These are phyloP conservation scores for Malus sieversii DNA, from an alignment of 306 rosid genomes.

Conservation along the genomic window DNA sequence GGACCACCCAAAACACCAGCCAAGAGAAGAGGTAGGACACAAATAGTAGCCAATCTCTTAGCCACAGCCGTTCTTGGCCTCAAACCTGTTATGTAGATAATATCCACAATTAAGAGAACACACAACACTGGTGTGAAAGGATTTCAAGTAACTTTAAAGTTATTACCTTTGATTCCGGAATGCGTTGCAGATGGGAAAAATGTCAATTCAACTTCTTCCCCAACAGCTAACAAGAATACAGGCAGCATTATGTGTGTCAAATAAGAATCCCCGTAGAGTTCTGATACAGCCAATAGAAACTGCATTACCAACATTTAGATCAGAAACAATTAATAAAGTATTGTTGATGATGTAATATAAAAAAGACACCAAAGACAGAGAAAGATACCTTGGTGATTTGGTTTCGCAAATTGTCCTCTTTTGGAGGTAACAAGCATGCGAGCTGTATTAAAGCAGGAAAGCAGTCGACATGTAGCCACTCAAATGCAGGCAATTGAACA, in stretches of 20 bases:
- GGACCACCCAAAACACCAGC: slow-evolving; percentile 89
- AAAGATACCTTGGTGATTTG: slow-evolving; percentile 63
- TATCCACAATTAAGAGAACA: slow-evolving; percentile 19
- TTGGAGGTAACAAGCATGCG: slow-evolving; percentile 78
- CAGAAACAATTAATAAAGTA: slow-evolving; percentile 16
- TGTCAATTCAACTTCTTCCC: slow-evolving; percentile 67
- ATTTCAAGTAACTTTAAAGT: not conserved
- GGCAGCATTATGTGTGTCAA: slow-evolving; percentile 80
- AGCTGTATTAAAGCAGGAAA: slow-evolving; percentile 77
- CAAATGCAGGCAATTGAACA: slow-evolving; percentile 79
- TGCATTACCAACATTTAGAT: slow-evolving; percentile 38
- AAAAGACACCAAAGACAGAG: not conserved
- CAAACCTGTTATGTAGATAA: slow-evolving; percentile 41
- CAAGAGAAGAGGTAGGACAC: slow-evolving; percentile 81
- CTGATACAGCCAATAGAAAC: slow-evolving; percentile 78
- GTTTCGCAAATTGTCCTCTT: slow-evolving; percentile 81
- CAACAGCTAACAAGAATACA: slow-evolving; percentile 67
- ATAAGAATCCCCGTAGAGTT: slow-evolving; percentile 76
- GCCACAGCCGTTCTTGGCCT: slow-evolving; percentile 72
- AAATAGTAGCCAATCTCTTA: slow-evolving; percentile 70
- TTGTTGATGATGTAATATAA: not conserved
- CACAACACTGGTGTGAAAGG: slow-evolving; percentile 15
- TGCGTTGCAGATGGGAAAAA: slow-evolving; percentile 63
- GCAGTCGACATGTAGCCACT: slow-evolving; percentile 90
- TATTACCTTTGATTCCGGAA: slow-evolving; percentile 70